Evolutionary conservation across 1,284 basidiomycete species (phyloP).

Genomic region (Apiotrichum sp.): DNA sequence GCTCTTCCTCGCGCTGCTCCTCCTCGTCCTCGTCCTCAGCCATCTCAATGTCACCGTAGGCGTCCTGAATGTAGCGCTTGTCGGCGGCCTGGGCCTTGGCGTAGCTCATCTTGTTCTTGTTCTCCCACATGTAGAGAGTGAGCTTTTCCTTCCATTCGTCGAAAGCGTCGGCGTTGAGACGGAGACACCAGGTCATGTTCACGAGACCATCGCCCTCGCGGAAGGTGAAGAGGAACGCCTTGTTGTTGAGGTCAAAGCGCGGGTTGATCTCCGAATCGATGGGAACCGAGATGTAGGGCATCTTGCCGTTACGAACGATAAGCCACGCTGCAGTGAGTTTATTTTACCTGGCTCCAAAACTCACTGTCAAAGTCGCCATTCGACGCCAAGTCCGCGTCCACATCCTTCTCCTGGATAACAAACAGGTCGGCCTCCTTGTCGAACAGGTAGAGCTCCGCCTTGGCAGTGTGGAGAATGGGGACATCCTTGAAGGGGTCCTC

Average conservation of each 20-base stretch:
- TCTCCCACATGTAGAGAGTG: constrained; percentile 74
- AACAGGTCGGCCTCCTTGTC: constrained; percentile 65
- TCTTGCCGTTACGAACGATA: constrained; percentile 38
- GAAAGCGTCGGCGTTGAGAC: constrained; percentile 61
- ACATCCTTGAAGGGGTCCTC: constrained; percentile 46
- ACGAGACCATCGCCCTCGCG: constrained; percentile 52
- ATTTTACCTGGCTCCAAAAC: constrained; percentile 3
- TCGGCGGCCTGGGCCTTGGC: constrained; percentile 76
- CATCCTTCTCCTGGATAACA: constrained; percentile 60
- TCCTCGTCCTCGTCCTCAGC: constrained; percentile 34
- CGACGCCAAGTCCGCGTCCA: constrained; percentile 63
- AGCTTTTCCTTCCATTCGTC: constrained; percentile 62
- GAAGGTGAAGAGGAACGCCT: constrained; percentile 63
- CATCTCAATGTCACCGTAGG: constrained; percentile 71
- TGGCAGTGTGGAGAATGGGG: constrained; percentile 38
- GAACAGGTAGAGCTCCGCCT: constrained; percentile 61
- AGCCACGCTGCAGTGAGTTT: constrained; percentile 38
- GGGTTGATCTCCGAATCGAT: constrained; percentile 57
- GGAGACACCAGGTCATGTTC: constrained; percentile 76
- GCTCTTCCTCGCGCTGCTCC: constrained; percentile 54
- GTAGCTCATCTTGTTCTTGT: constrained; percentile 68
- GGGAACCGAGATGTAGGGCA: constrained; percentile 45
- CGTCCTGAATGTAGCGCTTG: constrained; percentile 56
- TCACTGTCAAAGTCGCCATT: constrained; percentile 51
- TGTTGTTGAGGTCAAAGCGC: constrained; percentile 43